These are phyloP conservation scores for Pythium utonaiense DNA, from an alignment of 352 stramenopile species.

Conservation along the genomic window DNA sequence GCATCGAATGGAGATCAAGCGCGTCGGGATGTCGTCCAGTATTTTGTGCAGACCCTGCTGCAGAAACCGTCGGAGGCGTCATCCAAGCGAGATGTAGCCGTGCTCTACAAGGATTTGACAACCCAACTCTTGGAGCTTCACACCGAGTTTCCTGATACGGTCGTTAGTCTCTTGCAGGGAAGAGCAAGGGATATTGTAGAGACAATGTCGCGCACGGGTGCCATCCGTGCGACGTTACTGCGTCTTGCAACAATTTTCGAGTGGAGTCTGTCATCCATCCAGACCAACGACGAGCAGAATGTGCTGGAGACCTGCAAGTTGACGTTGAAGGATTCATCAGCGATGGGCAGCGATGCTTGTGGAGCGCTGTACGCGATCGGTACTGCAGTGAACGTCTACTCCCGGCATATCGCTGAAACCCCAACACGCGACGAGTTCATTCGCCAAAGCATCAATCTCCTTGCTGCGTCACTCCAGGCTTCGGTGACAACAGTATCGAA, in stretches of 20 bases:
- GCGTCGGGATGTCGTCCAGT: slow-evolving; percentile 33
- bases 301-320: background rate
- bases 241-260: slow-evolving; percentile 10
- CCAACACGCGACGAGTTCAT: background rate
- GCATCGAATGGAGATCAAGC: slow-evolving; percentile 20
- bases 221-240: slow-evolving; percentile 1
- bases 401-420: background rate
- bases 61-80: background rate
- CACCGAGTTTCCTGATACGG: background rate
- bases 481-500: slow-evolving; percentile 5
- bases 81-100: slow-evolving; percentile 5
- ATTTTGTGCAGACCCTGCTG: slow-evolving; percentile 49
- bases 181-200: slow-evolving; percentile 3
- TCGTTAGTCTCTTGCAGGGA: slow-evolving; percentile 1
- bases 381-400: background rate
- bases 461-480: background rate
- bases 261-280: slow-evolving; percentile 15
- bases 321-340: background rate
- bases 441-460: background rate
- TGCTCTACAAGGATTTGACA: slow-evolving; percentile 6
- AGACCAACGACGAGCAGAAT: background rate
- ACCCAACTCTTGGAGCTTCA: slow-evolving; percentile 16
- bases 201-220: background rate
- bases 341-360: background rate
- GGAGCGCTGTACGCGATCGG: slow-evolving; percentile 12